Evolutionary conservation across 2,329 filamentous ascomycete genomes (phyloP), one percentile per base, ranked within the genome.

Genomic region (Ophiostoma tasmaniense): DNA sequence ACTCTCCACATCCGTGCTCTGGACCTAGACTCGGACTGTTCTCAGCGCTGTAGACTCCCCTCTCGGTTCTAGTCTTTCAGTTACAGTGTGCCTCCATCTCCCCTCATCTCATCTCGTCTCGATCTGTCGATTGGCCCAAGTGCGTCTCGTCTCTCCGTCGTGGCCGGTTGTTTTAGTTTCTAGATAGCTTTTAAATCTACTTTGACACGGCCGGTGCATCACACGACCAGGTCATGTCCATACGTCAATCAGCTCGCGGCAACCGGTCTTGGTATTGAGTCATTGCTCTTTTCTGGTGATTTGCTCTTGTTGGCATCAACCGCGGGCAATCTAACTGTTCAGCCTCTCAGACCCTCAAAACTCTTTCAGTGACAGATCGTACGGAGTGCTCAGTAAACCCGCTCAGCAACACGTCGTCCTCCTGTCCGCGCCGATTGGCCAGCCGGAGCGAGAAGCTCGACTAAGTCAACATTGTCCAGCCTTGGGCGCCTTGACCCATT

Each of bases 381-480:
- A n/a, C n/a, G n/a, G n/a, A n/a, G n/a, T n/a, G n/a, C n/a, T n/a
- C n/a, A n/a, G n/a, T n/a, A n/a, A n/a, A n/a, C n/a, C n/a, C 55
- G 22, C 55, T 61, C 22, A 17, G 17, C 55, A 50, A 37, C 66
- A 70, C 67, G 65, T 69, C 67, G 25, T 61, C 42, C 35, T 42
- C 65, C 42, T 68, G 69, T 66, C 61, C 42, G 42, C 67, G n/a
- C 64, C 69, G 59, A 69, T 68, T 70, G 69, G 69, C 67, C 45
- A 22, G 35, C 52, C n/a, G n/a, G n/a, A n/a, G n/a, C n/a, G n/a
- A 11, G 25, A 50, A 66, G 30, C 61, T n/a, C 30, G 33, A 64
- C 25, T 20, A 62, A 62, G 30, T 62, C 59, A 62, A 62, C 59
- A 62, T 62, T 22, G 17, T 35, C 61, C 61, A 64, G 61, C 61